These are phyloP conservation scores for Trichophyton simii DNA, from an alignment of 2,329 filamentous ascomycete genomes.

Conservation along the genomic window DNA sequence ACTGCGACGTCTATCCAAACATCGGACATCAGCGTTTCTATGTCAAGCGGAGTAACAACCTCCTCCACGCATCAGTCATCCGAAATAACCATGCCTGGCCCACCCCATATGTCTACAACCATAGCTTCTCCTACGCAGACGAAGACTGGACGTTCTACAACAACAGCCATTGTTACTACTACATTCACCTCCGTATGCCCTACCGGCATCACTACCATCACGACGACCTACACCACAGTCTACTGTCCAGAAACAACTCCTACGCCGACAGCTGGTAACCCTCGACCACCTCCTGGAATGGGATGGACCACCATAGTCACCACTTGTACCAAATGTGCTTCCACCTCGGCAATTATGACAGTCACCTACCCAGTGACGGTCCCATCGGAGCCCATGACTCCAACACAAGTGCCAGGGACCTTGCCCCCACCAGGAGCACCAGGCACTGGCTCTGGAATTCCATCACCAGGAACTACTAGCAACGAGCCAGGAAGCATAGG, in stretches of 20 bases:
- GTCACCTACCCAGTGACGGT: slow-evolving; percentile 20
- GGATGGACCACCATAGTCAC: no score
- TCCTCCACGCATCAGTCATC: background rate
- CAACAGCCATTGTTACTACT: slow-evolving; percentile 29
- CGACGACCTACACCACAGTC: slow-evolving; percentile 27
- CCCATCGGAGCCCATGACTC: background rate
- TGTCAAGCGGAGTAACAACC: background rate
- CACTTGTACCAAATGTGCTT: no score
- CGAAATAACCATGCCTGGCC: slow-evolving; percentile 5
- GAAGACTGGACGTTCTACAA: slow-evolving; percentile 12
- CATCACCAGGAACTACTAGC: background rate
- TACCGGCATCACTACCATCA: slow-evolving; percentile 32
- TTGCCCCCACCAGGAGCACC: no score
- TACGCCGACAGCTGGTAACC: no score
- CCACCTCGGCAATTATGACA: slow-evolving; percentile 17
- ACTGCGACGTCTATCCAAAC: no score
- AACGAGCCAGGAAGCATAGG: background rate
- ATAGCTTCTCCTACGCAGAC: slow-evolving; percentile 6
- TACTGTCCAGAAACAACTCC: slow-evolving; percentile 22
- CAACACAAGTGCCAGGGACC: background rate
- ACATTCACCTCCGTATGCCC: slow-evolving; percentile 33
- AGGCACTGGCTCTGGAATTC: no score
- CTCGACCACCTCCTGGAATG: no score
- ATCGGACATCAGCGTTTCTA: no score
- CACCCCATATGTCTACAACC: slow-evolving; percentile 9